Evolutionary conservation across 495 filamentous ascomycete species (phyloP).

Genomic region (Trichoderma erinaceum): DNA sequence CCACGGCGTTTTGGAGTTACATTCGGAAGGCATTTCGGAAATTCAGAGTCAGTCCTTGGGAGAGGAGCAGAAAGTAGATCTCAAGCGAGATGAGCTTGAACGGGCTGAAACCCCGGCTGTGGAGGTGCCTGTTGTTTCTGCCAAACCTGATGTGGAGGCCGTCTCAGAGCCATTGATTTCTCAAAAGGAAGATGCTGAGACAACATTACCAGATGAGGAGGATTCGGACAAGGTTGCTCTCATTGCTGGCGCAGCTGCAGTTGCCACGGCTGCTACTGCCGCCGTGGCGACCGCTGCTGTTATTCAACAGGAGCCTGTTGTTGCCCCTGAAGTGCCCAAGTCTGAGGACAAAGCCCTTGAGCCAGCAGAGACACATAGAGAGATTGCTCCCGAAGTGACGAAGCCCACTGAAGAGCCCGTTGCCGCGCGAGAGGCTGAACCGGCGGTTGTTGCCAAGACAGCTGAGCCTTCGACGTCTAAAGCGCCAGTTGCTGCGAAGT

Average conservation of each 20-base stretch:
- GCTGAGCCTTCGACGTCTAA: background rate
- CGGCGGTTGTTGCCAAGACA: background rate
- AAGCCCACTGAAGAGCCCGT: conserved; percentile 8
- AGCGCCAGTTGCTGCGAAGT: background rate
- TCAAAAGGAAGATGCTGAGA: conserved; percentile 3
- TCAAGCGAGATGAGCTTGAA: conserved; percentile 5
- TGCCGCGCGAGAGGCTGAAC: background rate
- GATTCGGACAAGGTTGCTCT: conserved; percentile 6
- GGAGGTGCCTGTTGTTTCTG: conserved; percentile 7
- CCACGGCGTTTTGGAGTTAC: conserved; percentile 11
- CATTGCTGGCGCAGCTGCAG: background rate
- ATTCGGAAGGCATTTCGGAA: conserved; percentile 2
- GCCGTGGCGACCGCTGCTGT: background rate
- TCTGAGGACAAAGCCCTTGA: background rate
- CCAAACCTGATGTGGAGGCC: conserved; percentile 12
- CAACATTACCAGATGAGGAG: background rate
- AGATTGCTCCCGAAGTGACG: background rate
- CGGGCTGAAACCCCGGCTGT: conserved; percentile 8
- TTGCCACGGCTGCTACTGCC: background rate
- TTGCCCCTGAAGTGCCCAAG: background rate
- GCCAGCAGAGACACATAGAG: background rate
- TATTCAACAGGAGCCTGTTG: background rate
- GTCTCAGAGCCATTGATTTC: conserved; percentile 6
- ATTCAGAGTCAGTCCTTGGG: background rate
- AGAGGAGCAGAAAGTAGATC: background rate